phyloP scores from a whole-genome alignment of 1,284 basidiomycete genomes.

The Cutaneotrichosporon daszewskae region DNA sequence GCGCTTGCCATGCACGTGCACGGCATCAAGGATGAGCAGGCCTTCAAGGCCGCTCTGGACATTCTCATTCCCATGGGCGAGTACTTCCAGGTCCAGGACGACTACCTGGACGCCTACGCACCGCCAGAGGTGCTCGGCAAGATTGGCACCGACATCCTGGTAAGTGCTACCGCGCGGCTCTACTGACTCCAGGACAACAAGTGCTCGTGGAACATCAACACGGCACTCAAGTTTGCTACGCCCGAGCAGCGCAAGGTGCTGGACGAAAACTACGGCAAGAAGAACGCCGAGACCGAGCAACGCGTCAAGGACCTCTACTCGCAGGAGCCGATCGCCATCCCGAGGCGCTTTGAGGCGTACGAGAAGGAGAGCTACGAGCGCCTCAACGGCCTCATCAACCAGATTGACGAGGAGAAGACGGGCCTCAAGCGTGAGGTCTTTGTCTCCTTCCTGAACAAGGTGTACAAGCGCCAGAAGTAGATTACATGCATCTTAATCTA shows the following conservation, averaged over 20 bases:
- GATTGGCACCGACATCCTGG: slow-evolving; percentile 90
- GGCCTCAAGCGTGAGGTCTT: slow-evolving; percentile 76
- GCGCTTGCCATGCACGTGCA: slow-evolving; percentile 81
- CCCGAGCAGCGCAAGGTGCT: slow-evolving; percentile 56
- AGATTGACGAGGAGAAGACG: slow-evolving; percentile 59
- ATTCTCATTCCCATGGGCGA: slow-evolving; percentile 92
- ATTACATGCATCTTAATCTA: not conserved
- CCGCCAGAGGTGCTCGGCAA: slow-evolving; percentile 91
- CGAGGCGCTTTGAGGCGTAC: slow-evolving; percentile 65
- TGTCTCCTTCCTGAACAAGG: slow-evolving; percentile 77
- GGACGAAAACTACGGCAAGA: slow-evolving; percentile 80
- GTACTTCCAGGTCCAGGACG: slow-evolving; percentile 98
- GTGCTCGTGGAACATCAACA: slow-evolving; percentile 95
- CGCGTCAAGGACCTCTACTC: slow-evolving; percentile 68
- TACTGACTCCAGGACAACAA: slow-evolving; percentile 72
- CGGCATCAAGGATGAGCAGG: slow-evolving; percentile 62
- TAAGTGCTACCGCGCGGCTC: too few relatives aligned
- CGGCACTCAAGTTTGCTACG: slow-evolving; percentile 66
- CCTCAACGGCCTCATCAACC: slow-evolving; percentile 62
- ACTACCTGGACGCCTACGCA: slow-evolving; percentile 90
- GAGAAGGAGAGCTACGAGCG: slow-evolving; percentile 68
- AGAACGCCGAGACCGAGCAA: slow-evolving; percentile 60
- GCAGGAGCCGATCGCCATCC: slow-evolving; percentile 62
- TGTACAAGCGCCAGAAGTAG: slow-evolving; percentile 80
- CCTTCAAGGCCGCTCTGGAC: slow-evolving; percentile 72